Conservation (phyloP, 208 protist species). For the Trypanosoma boissoni region DNA sequence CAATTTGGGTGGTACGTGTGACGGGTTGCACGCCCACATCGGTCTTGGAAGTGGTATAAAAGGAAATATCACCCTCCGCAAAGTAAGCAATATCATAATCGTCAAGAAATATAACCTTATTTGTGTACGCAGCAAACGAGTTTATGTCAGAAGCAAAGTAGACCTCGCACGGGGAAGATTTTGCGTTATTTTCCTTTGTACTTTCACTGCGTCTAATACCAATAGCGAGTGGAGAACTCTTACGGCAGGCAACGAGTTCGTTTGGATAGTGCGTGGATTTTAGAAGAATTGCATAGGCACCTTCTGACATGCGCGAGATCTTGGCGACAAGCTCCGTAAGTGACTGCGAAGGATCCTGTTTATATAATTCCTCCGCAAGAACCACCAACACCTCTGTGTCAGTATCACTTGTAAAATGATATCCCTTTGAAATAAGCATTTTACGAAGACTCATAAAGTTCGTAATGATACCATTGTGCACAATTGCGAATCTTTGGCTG, state of each 20-base stretch:
- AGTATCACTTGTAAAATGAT: conserved; percentile 87
- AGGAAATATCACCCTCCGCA: conserved; percentile 33
- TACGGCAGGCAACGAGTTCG: conserved; percentile 85
- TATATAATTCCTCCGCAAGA: conserved; percentile 85
- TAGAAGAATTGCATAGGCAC: conserved; percentile 89
- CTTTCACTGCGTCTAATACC: conserved; percentile 47
- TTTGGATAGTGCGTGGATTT: conserved; percentile 86
- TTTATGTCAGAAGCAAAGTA: conserved; percentile 94
- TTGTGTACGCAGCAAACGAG: conserved; percentile 93
- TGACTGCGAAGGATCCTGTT: conserved; percentile 32
- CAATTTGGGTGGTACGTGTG: conserved; percentile 45
- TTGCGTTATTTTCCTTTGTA: conserved; percentile 9
- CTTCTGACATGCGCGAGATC: conserved; percentile 65
- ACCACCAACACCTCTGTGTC: conserved; percentile 95
- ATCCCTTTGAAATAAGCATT: conserved; percentile 68
- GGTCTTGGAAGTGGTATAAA: conserved; percentile 44
- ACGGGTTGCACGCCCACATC: conserved; percentile 7
- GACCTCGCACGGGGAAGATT: conserved; percentile 49
- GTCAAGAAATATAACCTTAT: conserved; percentile 93
- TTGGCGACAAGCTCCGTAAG: conserved; percentile 59
- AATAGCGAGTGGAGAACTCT: conserved; percentile 92
- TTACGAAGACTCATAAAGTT: conserved; percentile 89
- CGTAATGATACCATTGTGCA: conserved; percentile 97
- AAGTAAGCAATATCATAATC: conserved; percentile 93
- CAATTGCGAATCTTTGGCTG: conserved; percentile 73